Conservation (phyloP, 306 rosid species). For the Corylus avellana region DNA sequence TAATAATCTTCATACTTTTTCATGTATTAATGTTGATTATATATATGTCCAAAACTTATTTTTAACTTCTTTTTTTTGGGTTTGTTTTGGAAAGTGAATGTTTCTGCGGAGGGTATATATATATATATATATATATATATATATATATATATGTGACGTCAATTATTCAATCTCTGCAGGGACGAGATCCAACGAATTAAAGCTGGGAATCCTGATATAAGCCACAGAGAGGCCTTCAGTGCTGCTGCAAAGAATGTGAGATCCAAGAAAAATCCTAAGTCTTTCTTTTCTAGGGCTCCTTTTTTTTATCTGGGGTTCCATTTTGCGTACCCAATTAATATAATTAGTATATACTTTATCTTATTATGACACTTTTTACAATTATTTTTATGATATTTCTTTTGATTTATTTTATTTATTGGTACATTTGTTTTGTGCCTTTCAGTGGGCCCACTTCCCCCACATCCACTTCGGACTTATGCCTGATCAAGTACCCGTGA, state of each 20-base stretch:
- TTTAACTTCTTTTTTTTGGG: neutral
- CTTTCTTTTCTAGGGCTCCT: slow-evolving; percentile 29
- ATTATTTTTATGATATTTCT: neutral
- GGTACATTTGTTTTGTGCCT: slow-evolving; percentile 31
- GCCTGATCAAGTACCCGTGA: slow-evolving; percentile 82
- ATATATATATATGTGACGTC: neutral
- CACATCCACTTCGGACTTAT: slow-evolving; percentile 94
- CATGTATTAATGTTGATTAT: neutral
- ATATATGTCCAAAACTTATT: neutral
- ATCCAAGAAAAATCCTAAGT: slow-evolving; percentile 29
- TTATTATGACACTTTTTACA: neutral
- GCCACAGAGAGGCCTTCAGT: slow-evolving; percentile 98
- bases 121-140: no score
- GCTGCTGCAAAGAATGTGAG: slow-evolving; percentile 99
- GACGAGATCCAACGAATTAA: slow-evolving; percentile 99
- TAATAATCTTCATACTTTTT: neutral
- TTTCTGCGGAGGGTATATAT: neutral
- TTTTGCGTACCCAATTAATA: slow-evolving; percentile 10
- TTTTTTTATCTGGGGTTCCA: slow-evolving; percentile 21
- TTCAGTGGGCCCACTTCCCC: slow-evolving; percentile 99
- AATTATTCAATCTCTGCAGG: slow-evolving; percentile 43
- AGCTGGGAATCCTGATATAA: slow-evolving; percentile 96
- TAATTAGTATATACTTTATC: neutral
- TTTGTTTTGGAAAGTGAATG: neutral
- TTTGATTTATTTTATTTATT: slow-evolving; percentile 2